Percentiles rank a stretch among this genome's conserved stretches.
These are phyloP conservation scores for Aspergillus chevalieri DNA, from an alignment of 2,329 filamentous ascomycete genomes.

Conservation along the genomic window DNA sequence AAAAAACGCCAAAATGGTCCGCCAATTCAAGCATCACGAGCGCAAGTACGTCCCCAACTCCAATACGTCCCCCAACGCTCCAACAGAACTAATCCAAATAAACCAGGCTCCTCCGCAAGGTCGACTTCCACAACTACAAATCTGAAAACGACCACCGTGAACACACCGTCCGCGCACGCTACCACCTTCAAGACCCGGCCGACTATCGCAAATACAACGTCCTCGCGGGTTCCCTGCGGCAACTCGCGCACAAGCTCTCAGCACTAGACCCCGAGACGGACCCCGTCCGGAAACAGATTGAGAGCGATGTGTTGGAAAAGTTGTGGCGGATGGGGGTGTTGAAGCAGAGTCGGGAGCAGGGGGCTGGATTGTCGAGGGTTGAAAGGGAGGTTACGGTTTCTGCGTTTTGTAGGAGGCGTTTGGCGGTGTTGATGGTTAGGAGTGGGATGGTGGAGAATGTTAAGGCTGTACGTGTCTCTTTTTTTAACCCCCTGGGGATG, in stretches of 20 bases:
- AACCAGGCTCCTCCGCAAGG: constrained; percentile 66
- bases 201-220: constrained; percentile 69
- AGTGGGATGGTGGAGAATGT: constrained; percentile 89
- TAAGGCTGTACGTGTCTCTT: constrained; percentile 54
- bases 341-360: constrained; percentile 66
- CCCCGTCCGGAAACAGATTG: constrained; percentile 72
- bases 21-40: constrained; percentile 95
- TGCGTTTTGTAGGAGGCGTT: constrained; percentile 73
- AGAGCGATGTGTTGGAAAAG: constrained; percentile 82
- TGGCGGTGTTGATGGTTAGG: constrained; percentile 87
- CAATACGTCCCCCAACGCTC: not conserved
- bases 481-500: not conserved
- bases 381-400: constrained; percentile 86
- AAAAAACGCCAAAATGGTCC: constrained; percentile 62
- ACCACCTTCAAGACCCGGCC: constrained; percentile 82
- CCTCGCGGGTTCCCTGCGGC: constrained; percentile 73
- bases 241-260: constrained; percentile 82
- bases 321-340: constrained; percentile 88
- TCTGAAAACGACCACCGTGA: constrained; percentile 82
- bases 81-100: constrained; percentile 1
- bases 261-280: constrained; percentile 72
- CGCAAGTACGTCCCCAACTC: constrained; percentile 54
- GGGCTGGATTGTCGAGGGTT: constrained; percentile 61
- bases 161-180: constrained; percentile 70
- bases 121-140: constrained; percentile 93